Percentiles rank a stretch among this genome's conserved stretches.
These are phyloP conservation scores for Protea cynaroides DNA, from an alignment of 164 flowering plant genomes.

Conservation along the genomic window DNA sequence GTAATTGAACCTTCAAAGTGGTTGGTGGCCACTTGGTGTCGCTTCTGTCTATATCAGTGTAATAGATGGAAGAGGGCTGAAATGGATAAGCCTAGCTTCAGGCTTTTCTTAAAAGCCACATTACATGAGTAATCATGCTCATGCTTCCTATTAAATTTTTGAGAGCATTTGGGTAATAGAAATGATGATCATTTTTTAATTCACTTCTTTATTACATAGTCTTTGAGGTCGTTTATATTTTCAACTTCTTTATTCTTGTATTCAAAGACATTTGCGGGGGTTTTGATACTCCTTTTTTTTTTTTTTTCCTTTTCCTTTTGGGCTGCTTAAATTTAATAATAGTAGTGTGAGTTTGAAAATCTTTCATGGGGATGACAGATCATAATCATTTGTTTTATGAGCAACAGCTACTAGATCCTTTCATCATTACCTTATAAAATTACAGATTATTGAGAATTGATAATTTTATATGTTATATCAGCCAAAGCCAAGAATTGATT, in stretches of 20 bases:
- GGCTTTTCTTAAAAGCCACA: neutral
- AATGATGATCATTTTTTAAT: neutral
- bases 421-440: too few species aligned
- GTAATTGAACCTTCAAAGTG: too few species aligned
- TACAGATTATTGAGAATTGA: conserved; percentile 4
- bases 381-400: neutral
- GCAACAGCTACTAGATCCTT: neutral
- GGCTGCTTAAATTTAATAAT: too few species aligned
- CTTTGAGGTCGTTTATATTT: neutral
- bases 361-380: too few species aligned
- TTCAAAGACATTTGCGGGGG: neutral
- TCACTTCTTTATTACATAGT: neutral
- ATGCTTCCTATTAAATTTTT: neutral
- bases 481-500: conserved; percentile 95
- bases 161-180: neutral
- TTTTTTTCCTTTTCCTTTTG: too few species aligned
- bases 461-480: conserved; percentile 20
- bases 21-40: too few species aligned
- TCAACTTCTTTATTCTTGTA: neutral
- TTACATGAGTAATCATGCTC: neutral
- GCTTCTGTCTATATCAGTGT: too few species aligned
- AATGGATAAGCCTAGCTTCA: too few species aligned
- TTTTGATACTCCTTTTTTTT: neutral
- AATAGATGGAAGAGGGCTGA: too few species aligned
- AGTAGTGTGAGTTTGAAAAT: too few species aligned